Evolutionary conservation across 2,329 filamentous ascomycete species (phyloP).

Genomic region (Colletotrichum sp.): DNA sequence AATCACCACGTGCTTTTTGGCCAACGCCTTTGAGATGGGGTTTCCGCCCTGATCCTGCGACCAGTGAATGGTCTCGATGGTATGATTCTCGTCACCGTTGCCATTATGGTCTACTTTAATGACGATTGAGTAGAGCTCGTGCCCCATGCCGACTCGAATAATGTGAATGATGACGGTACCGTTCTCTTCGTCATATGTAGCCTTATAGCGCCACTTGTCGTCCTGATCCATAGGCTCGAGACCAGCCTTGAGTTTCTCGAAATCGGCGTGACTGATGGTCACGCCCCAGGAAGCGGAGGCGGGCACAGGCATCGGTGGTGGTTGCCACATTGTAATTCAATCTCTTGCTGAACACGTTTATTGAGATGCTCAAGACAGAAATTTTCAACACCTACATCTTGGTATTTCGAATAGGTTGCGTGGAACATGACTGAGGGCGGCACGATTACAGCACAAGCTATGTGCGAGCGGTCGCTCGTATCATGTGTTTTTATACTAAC

Average conservation of each 20-base stretch:
- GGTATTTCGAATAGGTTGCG: background rate
- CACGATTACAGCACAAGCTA: too few relatives aligned
- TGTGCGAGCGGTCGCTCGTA: too few relatives aligned
- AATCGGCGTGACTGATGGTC: fast-evolving
- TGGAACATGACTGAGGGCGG: too few relatives aligned
- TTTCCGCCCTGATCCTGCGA: background rate
- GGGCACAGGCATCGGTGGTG: background rate
- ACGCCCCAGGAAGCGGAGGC: background rate
- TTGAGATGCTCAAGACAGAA: too few relatives aligned
- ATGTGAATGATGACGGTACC: background rate
- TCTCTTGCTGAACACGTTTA: too few relatives aligned
- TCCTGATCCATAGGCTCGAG: background rate
- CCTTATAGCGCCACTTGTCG: background rate
- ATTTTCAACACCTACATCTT: too few relatives aligned
- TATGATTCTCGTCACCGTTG: background rate
- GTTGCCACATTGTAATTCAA: background rate
- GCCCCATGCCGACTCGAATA: background rate
- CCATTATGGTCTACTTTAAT: background rate
- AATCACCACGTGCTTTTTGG: background rate
- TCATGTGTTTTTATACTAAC: background rate
- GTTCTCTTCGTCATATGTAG: background rate
- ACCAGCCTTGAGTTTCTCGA: background rate
- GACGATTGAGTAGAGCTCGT: background rate
- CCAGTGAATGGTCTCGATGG: background rate
- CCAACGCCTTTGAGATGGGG: background rate